phyloP scores from a whole-genome alignment of 768 basidiomycete species.

The Exsudoporus frostii region DNA sequence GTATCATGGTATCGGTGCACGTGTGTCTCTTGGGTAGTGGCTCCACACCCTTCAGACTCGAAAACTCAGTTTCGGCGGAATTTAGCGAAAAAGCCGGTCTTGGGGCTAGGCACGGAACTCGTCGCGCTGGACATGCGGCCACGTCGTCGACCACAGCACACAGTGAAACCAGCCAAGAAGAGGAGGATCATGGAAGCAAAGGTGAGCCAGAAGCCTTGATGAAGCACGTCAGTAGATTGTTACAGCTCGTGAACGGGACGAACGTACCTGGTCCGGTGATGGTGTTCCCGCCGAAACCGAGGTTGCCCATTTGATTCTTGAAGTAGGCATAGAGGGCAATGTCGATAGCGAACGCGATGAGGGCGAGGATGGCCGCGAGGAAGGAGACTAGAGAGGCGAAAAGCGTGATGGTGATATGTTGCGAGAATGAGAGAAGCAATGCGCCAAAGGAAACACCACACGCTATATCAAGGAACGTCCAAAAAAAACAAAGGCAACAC shows the following conservation, averaged over 20 bases:
- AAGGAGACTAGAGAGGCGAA: slow-evolving; percentile 52
- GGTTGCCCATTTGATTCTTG: slow-evolving; percentile 52
- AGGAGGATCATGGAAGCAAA: slow-evolving; percentile 64
- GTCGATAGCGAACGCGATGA: slow-evolving; percentile 75
- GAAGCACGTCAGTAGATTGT: neutral
- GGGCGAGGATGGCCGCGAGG: slow-evolving; percentile 62
- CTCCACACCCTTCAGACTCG: too few species aligned
- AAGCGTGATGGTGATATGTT: slow-evolving; percentile 45
- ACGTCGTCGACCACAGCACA: slow-evolving; percentile 65
- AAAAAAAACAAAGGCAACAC: neutral
- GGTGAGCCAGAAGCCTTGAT: slow-evolving; percentile 76
- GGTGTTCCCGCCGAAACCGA: slow-evolving; percentile 44
- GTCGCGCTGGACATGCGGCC: slow-evolving; percentile 46
- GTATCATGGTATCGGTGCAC: neutral
- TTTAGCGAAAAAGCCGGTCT: slow-evolving; percentile 31
- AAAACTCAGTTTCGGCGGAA: slow-evolving; percentile 38
- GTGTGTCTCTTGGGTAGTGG: neutral
- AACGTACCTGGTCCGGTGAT: slow-evolving; percentile 60
- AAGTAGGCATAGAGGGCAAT: slow-evolving; percentile 67
- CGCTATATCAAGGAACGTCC: slow-evolving; percentile 27
- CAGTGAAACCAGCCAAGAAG: slow-evolving; percentile 61
- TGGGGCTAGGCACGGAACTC: slow-evolving; percentile 17
- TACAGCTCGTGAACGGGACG: neutral
- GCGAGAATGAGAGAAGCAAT: slow-evolving; percentile 57
- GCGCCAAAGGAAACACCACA: slow-evolving; percentile 61